Evolutionary conservation across 805 yeast genomes (phyloP).

Genomic region (Zygosaccharomyces bailii): DNA sequence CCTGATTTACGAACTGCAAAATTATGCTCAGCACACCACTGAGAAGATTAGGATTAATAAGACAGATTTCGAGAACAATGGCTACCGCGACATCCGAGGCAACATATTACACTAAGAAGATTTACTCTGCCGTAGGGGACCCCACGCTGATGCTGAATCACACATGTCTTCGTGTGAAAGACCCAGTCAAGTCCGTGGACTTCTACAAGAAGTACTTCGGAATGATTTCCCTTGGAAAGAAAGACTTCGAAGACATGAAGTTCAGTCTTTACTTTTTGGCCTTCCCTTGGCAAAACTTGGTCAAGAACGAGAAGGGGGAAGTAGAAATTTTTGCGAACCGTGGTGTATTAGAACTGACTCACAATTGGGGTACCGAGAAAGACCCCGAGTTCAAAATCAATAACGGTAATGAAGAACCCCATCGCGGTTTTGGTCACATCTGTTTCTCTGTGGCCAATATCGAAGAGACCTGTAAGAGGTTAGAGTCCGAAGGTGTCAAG

Average conservation of each 20-base stretch:
- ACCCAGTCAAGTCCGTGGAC: conserved; percentile 66
- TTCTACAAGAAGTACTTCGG: conserved; percentile 78
- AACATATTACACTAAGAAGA: conserved; percentile 15
- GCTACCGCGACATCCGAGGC: conserved; percentile 11
- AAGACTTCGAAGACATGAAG: conserved; percentile 51
- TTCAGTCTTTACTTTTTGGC: conserved; percentile 71
- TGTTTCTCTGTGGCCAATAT: conserved; percentile 85
- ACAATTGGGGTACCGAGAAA: conserved; percentile 68
- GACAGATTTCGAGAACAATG: conserved; percentile 17
- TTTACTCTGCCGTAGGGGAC: conserved; percentile 26
- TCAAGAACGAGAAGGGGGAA: conserved; percentile 42
- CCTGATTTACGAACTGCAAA: neutral
- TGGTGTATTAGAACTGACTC: conserved; percentile 83
- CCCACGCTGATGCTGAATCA: conserved; percentile 49
- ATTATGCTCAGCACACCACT: conserved; percentile 6
- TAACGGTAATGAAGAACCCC: conserved; percentile 82
- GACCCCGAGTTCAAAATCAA: conserved; percentile 54
- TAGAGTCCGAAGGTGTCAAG: conserved; percentile 59
- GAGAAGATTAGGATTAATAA: conserved; percentile 3
- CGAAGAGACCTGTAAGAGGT: conserved; percentile 51
- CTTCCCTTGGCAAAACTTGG: conserved; percentile 29
- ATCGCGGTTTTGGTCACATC: conserved; percentile 91
- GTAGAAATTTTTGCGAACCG: conserved; percentile 26
- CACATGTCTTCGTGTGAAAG: conserved; percentile 76
- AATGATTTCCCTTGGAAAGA: conserved; percentile 53